Evolutionary conservation across 108 stramenopile genomes (phyloP).

Genomic region (Cyclotella baltica): DNA sequence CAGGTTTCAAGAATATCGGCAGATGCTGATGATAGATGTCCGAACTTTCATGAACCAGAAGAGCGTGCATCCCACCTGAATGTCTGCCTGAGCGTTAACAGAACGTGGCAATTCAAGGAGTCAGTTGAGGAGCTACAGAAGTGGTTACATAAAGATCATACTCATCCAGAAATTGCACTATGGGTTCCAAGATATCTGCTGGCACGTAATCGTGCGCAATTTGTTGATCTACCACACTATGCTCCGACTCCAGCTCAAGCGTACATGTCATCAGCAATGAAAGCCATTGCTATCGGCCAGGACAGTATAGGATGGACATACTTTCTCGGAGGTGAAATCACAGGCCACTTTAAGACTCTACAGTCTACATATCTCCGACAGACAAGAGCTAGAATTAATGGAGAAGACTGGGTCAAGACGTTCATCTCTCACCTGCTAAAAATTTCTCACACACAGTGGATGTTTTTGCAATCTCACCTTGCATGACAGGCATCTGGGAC

Average conservation of each 20-base stretch:
- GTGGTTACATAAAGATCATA: background rate
- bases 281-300: background rate
- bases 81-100: background rate
- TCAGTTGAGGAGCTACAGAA: background rate
- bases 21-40: background rate
- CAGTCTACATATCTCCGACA: too few species aligned
- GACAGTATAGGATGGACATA: background rate
- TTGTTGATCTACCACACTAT: background rate
- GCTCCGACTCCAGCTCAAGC: background rate
- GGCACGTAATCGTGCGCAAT: background rate
- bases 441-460: too few species aligned
- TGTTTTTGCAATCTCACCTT: too few species aligned
- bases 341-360: background rate
- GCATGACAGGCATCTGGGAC: too few species aligned
- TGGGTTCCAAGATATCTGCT: background rate
- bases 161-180: background rate
- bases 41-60: background rate
- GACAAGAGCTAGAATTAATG: too few species aligned
- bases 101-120: background rate
- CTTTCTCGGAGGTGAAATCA: background rate
- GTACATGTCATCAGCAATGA: background rate
- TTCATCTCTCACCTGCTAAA: too few species aligned
- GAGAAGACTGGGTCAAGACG: too few species aligned
- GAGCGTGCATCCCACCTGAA: background rate
- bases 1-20: background rate